phyloP scores from a whole-genome alignment of 768 basidiomycete genomes.

The Xerocomellus dryophilus region DNA sequence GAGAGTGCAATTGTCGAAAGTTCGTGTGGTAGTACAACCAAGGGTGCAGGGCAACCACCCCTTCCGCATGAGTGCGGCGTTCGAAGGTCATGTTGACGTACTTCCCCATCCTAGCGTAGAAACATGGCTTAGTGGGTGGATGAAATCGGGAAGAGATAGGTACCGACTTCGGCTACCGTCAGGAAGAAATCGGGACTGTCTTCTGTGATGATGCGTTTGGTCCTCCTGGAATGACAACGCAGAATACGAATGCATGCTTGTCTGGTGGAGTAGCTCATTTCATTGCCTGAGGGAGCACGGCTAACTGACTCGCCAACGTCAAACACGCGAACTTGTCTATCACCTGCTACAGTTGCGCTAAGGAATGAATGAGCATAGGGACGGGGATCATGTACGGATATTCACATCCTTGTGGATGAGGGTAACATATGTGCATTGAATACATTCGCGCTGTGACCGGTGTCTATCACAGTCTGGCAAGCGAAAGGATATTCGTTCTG shows the following conservation, averaged over 20 bases:
- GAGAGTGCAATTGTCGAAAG: slow-evolving; percentile 76
- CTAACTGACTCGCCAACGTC: slow-evolving; percentile 53
- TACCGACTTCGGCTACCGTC: slow-evolving; percentile 71
- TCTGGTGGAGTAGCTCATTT: slow-evolving; percentile 44
- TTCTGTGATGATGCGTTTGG: slow-evolving; percentile 79
- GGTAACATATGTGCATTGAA: slow-evolving; percentile 84
- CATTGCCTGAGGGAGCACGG: slow-evolving; percentile 37
- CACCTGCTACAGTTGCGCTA: slow-evolving; percentile 73
- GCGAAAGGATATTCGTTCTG: slow-evolving; percentile 58
- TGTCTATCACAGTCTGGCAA: slow-evolving; percentile 65
- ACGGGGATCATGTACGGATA: slow-evolving; percentile 9
- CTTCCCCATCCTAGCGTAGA: slow-evolving; percentile 68
- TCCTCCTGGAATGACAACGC: slow-evolving; percentile 67
- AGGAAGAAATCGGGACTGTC: slow-evolving; percentile 74
- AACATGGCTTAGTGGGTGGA: slow-evolving; percentile 18
- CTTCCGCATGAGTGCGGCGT: slow-evolving; percentile 59
- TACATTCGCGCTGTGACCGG: slow-evolving; percentile 81
- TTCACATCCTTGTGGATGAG: slow-evolving; percentile 73
- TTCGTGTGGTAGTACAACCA: slow-evolving; percentile 62
- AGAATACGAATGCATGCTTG: slow-evolving; percentile 54
- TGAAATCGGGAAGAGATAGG: not conserved
- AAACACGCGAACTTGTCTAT: slow-evolving; percentile 74
- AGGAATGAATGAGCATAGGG: slow-evolving; percentile 8
- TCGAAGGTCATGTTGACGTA: slow-evolving; percentile 84
- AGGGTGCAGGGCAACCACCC: slow-evolving; percentile 62